Conservation (phyloP, 148 eudicot genomes). For the Hydrangea macrophylla region DNA sequence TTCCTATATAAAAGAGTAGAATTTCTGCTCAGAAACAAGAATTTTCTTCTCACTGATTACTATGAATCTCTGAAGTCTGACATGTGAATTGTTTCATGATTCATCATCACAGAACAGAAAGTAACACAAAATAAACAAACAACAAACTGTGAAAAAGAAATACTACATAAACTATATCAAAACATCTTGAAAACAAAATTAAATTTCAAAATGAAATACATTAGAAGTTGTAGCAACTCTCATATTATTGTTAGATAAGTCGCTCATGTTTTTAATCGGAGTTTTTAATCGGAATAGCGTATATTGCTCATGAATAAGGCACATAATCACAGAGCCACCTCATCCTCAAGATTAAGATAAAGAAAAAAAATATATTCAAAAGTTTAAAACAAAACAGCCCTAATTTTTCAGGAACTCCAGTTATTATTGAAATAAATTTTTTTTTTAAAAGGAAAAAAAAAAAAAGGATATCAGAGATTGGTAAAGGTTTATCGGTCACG, state of each 20-base stretch:
- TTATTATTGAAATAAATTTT: no score
- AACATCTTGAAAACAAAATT: no score
- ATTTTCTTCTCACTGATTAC: conserved; percentile 20
- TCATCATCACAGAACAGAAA: conserved; percentile 17
- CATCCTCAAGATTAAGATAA: background rate
- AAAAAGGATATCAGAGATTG: conserved; percentile 24
- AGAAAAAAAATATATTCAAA: background rate
- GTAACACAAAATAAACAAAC: background rate
- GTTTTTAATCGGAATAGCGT: conserved; percentile 27
- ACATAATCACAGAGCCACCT: conserved; percentile 18
- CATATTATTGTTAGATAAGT: conserved; percentile 2
- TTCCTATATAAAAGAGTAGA: no score
- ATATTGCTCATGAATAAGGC: conserved; percentile 20
- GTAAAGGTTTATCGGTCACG: conserved; percentile 27
- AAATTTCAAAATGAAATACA: no score
- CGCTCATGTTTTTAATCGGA: conserved; percentile 11
- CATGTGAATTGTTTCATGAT: conserved; percentile 22
- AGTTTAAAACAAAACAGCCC: background rate
- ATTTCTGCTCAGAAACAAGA: conserved; percentile 18
- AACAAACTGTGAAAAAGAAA: no score
- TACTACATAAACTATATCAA: background rate
- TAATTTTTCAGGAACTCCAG: background rate
- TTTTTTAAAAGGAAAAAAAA: no score
- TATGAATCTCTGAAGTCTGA: conserved; percentile 27
- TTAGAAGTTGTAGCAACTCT: conserved; percentile 9